Base-by-base conservation (phyloP, 2,329 filamentous ascomycete genomes). In the Penicillium vulpinum region DNA sequence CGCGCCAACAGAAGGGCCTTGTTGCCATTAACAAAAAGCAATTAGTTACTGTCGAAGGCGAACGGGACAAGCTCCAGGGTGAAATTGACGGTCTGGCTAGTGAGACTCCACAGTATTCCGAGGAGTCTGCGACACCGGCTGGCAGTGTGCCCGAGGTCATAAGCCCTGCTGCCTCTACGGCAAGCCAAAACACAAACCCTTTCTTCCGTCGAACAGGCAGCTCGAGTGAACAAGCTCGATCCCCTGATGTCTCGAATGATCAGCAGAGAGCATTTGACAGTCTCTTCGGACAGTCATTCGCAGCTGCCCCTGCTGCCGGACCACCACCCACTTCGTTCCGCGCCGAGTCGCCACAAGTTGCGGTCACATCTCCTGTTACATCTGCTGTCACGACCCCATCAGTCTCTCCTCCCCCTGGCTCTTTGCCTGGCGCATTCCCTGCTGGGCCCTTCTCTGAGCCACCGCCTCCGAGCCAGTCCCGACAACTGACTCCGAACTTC, bases 21-120 rank as follows among this genome's bases (percentile, higher is more conserved):
- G 93, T 96, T 29, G 92, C 94, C 41, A 99, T 99, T 78, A 97
- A 97, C 78, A 97, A 95, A 82, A 99, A 99, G 79, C 94, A 99
- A 77, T 80, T 97, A 58, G 85, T 88, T 35, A 97, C 92, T 0
- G 91, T 89, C 56, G 94, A 99, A 74, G 85, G 85, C 46, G 93
- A 97, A 73, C 85, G 90, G 31, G 93, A 97, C 59, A 93, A 91
- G 79, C 80, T 96, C 38, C 92, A 92, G 78, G 79, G 81, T 1
- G 93, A 97, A 73, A 88, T 88, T 43, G 87, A 87, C 43, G 57
- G 86, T 85, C 50, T 82, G 88, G 62, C 83, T 77, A 72, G 88
- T 82, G 80, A 84, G 78, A 67, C 85, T 79, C 60, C 64, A 0
- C 65, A 85, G 85, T 69, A 87, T 86, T 58, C 75, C 78, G 66